A percentile compares a stretch with the other conserved stretches of the same genome.
Evolutionary conservation across 2,329 filamentous ascomycete genomes (phyloP).

Genomic region (Cladobotryum mycophilum): DNA sequence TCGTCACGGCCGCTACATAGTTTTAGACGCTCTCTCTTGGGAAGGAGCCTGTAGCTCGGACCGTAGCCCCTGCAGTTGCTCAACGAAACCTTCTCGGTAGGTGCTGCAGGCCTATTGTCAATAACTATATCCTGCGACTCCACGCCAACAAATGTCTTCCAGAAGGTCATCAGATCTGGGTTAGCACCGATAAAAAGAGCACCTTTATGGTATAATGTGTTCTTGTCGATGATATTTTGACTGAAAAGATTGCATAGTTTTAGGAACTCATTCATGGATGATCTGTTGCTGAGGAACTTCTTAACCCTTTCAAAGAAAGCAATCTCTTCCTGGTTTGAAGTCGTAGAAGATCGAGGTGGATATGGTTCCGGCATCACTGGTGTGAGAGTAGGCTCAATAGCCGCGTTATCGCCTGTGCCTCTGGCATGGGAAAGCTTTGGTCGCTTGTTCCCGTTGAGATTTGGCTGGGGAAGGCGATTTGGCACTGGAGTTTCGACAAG

Average conservation of each 20-base stretch:
- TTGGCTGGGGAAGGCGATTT: slow-evolving; percentile 24
- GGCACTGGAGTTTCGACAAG: slow-evolving; percentile 37
- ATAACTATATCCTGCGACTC: slow-evolving; percentile 72
- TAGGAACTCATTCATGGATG: slow-evolving; percentile 88
- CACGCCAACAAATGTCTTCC: slow-evolving; percentile 76
- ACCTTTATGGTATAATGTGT: slow-evolving; percentile 75
- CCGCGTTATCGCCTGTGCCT: slow-evolving; percentile 49
- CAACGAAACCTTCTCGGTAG: slow-evolving; percentile 77
- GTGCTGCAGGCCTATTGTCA: slow-evolving; percentile 69
- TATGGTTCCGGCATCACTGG: slow-evolving; percentile 84
- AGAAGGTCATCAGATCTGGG: slow-evolving; percentile 80
- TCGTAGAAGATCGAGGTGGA: slow-evolving; percentile 64
- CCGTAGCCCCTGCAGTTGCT: slow-evolving; percentile 95
- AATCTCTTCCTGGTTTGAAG: slow-evolving; percentile 78
- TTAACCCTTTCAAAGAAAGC: slow-evolving; percentile 94
- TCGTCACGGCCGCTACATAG: slow-evolving; percentile 91
- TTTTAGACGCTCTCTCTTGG: slow-evolving; percentile 84
- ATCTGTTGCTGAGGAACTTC: slow-evolving; percentile 90
- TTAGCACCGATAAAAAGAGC: slow-evolving; percentile 82
- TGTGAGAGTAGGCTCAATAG: slow-evolving; percentile 79
- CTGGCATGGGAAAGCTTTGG: slow-evolving; percentile 69
- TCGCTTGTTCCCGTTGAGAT: slow-evolving; percentile 50
- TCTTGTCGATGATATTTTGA: slow-evolving; percentile 83
- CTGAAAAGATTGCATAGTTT: slow-evolving; percentile 96
- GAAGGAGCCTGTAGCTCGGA: slow-evolving; percentile 88